Evolutionary conservation across 1,284 basidiomycete species (phyloP).

Genomic region (Malassezia caprae): DNA sequence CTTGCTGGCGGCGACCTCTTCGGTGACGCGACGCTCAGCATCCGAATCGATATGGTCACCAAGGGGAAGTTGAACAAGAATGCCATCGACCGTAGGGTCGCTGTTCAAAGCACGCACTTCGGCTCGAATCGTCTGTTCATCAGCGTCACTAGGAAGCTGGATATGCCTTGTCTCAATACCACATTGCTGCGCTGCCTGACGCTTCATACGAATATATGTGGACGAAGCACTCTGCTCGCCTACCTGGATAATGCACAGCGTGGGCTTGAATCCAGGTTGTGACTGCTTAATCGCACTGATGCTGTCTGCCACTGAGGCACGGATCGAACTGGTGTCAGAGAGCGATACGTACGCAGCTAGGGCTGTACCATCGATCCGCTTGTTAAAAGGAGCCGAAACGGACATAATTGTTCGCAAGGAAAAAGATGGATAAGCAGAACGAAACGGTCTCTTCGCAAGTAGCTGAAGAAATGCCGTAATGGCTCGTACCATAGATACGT

Average conservation of each 20-base stretch:
- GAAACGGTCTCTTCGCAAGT: neutral
- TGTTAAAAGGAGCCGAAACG: neutral
- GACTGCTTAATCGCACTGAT: slow-evolving; percentile 46
- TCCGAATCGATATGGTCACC: slow-evolving; percentile 71
- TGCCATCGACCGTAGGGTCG: slow-evolving; percentile 72
- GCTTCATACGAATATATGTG: slow-evolving; percentile 95
- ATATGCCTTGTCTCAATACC: slow-evolving; percentile 83
- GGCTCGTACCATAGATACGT: neutral
- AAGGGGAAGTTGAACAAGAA: slow-evolving; percentile 94
- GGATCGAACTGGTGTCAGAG: slow-evolving; percentile 19
- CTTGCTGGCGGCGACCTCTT: slow-evolving; percentile 85
- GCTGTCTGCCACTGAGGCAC: slow-evolving; percentile 30
- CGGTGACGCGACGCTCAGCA: slow-evolving; percentile 81
- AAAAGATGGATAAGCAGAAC: neutral
- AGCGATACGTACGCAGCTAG: slow-evolving; percentile 64
- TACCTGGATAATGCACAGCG: slow-evolving; percentile 86
- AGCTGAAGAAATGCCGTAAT: neutral
- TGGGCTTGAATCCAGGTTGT: slow-evolving; percentile 74
- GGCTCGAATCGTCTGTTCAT: slow-evolving; percentile 66
- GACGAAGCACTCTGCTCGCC: slow-evolving; percentile 79
- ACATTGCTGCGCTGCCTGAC: slow-evolving; percentile 86
- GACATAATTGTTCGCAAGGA: neutral
- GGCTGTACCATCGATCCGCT: slow-evolving; percentile 65
- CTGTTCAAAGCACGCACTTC: slow-evolving; percentile 73
- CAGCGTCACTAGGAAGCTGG: slow-evolving; percentile 58